phyloP scores from a whole-genome alignment of 768 basidiomycete genomes.

The Boletellus sp. region DNA sequence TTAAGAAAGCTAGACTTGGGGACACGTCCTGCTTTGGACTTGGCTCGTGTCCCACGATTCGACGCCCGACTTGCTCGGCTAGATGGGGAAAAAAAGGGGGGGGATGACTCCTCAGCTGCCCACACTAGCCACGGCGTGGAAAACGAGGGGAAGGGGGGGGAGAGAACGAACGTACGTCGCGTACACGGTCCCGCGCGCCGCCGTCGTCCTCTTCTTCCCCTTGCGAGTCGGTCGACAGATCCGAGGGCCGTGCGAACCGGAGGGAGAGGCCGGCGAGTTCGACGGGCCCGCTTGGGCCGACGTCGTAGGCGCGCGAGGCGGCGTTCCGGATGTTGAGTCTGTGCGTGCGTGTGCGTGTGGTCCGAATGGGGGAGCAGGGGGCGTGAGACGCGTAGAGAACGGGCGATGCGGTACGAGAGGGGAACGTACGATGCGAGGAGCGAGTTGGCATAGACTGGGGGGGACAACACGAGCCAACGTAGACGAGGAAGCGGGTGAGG shows the following conservation, averaged over 20 bases:
- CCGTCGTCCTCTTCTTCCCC: neutral
- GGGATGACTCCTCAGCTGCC: too few relatives aligned
- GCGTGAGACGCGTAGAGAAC: neutral
- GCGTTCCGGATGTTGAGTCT: slow-evolving; percentile 28
- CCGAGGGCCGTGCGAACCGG: slow-evolving; percentile 21
- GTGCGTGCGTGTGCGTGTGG: neutral
- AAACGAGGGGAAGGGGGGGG: neutral
- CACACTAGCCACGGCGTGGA: too few relatives aligned
- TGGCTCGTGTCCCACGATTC: slow-evolving; percentile 18
- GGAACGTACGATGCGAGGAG: slow-evolving; percentile 25
- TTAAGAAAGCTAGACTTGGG: slow-evolving; percentile 6
- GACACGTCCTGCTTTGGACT: neutral
- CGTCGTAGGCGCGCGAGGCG: slow-evolving; percentile 11
- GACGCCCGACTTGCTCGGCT: slow-evolving; percentile 8
- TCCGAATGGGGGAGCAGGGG: neutral
- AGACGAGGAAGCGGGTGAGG: too few relatives aligned
- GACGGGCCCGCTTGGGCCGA: neutral
- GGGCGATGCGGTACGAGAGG: neutral
- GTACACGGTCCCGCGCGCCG: neutral
- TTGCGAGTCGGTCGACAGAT: slow-evolving; percentile 1
- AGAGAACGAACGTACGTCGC: neutral
- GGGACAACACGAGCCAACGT: neutral
- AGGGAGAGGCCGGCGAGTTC: slow-evolving; percentile 20
- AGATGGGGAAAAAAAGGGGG: neutral
- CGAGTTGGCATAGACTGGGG: slow-evolving; percentile 29